Conservation (phyloP, 2,329 filamentous ascomycete species). For the Colletotrichum viniferum region DNA sequence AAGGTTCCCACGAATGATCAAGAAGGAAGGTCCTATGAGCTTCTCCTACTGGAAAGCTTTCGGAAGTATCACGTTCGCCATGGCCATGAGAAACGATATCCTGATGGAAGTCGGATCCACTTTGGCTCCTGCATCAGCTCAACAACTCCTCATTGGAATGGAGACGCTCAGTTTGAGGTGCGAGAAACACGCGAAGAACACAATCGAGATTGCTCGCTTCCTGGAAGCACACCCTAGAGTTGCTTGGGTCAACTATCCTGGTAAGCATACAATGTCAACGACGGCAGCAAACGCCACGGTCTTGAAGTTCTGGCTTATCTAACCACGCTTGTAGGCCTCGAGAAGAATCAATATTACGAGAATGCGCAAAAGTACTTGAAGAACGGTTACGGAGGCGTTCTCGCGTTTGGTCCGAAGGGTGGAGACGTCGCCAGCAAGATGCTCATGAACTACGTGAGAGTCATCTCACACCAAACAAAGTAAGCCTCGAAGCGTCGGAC, state of each 20-base stretch:
- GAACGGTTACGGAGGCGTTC: constrained; percentile 70
- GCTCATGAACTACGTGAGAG: constrained; percentile 69
- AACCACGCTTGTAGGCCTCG: not conserved
- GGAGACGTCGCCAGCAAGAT: constrained; percentile 55
- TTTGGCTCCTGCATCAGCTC: constrained; percentile 74
- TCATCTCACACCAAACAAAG: constrained; percentile 74
- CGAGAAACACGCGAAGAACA: constrained; percentile 70
- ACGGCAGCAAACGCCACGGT: not conserved
- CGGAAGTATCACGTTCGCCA: constrained; percentile 73
- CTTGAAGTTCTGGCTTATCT: not conserved
- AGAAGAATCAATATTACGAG: constrained; percentile 65
- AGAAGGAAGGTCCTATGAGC: constrained; percentile 48
- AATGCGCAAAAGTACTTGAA: constrained; percentile 70
- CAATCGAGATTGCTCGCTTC: constrained; percentile 68
- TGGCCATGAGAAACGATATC: constrained; percentile 65
- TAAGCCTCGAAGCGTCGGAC: constrained; percentile 45
- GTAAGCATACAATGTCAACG: constrained; percentile 40
- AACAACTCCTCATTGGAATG: constrained; percentile 71
- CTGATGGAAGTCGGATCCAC: constrained; percentile 70
- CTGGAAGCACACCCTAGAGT: constrained; percentile 70
- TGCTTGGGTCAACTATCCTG: constrained; percentile 74
- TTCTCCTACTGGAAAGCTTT: not conserved
- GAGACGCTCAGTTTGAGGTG: constrained; percentile 72
- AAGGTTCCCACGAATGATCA: constrained; percentile 72
- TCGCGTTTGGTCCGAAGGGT: constrained; percentile 75